Base-by-base conservation (phyloP, 2,329 filamentous ascomycete genomes). In the Aspergillus pseudonomiae region DNA sequence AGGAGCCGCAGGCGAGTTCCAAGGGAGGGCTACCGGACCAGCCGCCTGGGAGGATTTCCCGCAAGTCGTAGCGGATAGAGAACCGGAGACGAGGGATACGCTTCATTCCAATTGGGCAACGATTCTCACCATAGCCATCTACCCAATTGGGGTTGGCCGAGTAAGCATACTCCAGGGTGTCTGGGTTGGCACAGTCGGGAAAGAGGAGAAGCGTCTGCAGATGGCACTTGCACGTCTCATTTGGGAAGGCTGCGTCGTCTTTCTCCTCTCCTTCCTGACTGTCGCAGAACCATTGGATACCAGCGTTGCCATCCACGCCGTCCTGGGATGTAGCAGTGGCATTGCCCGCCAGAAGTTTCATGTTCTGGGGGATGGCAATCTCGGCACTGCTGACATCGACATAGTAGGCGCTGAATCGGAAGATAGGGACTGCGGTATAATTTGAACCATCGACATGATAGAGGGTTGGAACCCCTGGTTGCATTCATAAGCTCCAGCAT, bases 321-420 rank as follows among this genome's bases (percentile, higher is more conserved):
- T 60, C 59, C 45, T 63, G 65, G 14, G 63, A 63, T 16, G 45
- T 62, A 11, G 66, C 63, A 3, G 61, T 55, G 26, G 61, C 65
- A n/a, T 68, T 68, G 10, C 66, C 66, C 0, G 66, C 61, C 7
- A 68, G 45, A 39, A 63, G 46, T 21, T 58, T 61, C 30, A 59
- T 60, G 57, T 68, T 57, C 39, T 68, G 65, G 3, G 66, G 65
- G 11, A 65, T 63, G 32, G 66, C 54, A 32, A 62, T 61, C 32
- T 66, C 64, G 34, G 63, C 61, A 14, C 41, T 57, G 50, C 61
- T 60, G 28, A 52, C 12, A 11, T 63, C 57, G 14, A 62, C 57
- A 57, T 68, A 65, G 50, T 67, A 67, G 34, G 66, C 65, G 50
- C 66, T 68, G 60, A 68, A 68, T 10, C 60, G 58, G 57, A 66